Percentiles rank a stretch among this genome's conserved stretches.
phyloP scores from a whole-genome alignment of 495 filamentous ascomycete species.

The Neurospora terricola region DNA sequence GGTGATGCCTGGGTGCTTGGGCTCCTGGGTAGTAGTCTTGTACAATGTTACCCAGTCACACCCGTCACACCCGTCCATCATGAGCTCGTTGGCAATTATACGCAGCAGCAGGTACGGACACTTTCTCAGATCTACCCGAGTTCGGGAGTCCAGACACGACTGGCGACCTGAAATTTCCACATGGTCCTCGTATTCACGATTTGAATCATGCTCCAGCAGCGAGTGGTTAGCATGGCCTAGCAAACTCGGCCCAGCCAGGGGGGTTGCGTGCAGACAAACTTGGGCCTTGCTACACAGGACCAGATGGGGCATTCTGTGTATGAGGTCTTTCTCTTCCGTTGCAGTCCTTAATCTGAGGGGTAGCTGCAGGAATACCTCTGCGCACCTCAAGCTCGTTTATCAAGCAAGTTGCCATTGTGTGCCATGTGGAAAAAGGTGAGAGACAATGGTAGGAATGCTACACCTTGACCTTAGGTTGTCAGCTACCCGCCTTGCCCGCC shows the following conservation, averaged over 20 bases:
- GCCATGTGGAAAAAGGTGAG: not conserved
- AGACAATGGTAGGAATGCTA: not conserved
- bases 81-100: not conserved
- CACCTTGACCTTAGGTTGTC: not conserved
- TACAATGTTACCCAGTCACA: not conserved
- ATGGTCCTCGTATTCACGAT: not conserved
- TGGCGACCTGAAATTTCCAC: not conserved
- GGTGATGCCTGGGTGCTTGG: not conserved
- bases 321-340: not conserved
- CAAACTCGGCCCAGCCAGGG: not conserved
- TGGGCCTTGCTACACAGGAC: not conserved
- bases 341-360: slow-evolving; percentile 15
- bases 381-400: not conserved
- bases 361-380: slow-evolving; percentile 2
- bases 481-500: not conserved
- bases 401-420: not conserved
- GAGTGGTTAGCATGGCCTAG: not conserved
- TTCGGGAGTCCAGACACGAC: not conserved
- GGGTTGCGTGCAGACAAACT: not conserved
- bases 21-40: not conserved
- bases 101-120: not conserved
- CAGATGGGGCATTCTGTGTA: not conserved
- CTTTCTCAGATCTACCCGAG: not conserved
- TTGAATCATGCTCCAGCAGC: not conserved
- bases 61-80: not conserved